A percentile compares a stretch with the other conserved stretches of the same genome.
These are phyloP conservation scores for Flammula alnicola DNA, from an alignment of 1,284 basidiomycete species.

Conservation along the genomic window DNA sequence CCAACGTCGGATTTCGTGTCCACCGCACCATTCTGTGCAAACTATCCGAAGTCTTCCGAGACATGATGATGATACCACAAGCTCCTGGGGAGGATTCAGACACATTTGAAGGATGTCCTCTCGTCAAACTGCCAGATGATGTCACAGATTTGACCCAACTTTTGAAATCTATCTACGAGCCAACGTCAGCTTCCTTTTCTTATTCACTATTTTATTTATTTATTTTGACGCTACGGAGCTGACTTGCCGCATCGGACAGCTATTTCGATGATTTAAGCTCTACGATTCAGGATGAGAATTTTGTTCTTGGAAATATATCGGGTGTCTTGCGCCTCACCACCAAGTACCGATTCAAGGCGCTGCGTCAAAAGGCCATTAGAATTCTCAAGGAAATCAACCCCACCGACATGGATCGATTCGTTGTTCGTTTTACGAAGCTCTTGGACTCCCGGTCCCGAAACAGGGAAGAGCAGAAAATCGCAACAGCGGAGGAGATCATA, in stretches of 20 bases:
- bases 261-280: not conserved
- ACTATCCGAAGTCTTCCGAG: not conserved
- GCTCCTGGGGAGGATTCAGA: not conserved
- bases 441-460: no score
- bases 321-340: constrained; percentile 5
- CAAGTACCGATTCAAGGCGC: constrained; percentile 2
- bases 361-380: not conserved
- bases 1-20: not conserved
- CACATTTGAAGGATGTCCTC: not conserved
- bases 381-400: not conserved
- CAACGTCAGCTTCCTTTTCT: no score
- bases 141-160: no score
- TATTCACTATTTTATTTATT: no score
- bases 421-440: no score
- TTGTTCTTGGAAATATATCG: not conserved
- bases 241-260: no score
- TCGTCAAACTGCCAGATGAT: not conserved
- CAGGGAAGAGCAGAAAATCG: not conserved
- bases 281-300: not conserved
- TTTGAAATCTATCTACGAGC: no score
- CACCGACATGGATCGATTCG: not conserved
- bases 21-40: constrained; percentile 1
- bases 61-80: not conserved
- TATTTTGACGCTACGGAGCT: no score
- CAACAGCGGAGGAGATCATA: not conserved